These are phyloP conservation scores for Stephanodiscus minutulus DNA, from an alignment of 108 stramenopile species.

Conservation along the genomic window DNA sequence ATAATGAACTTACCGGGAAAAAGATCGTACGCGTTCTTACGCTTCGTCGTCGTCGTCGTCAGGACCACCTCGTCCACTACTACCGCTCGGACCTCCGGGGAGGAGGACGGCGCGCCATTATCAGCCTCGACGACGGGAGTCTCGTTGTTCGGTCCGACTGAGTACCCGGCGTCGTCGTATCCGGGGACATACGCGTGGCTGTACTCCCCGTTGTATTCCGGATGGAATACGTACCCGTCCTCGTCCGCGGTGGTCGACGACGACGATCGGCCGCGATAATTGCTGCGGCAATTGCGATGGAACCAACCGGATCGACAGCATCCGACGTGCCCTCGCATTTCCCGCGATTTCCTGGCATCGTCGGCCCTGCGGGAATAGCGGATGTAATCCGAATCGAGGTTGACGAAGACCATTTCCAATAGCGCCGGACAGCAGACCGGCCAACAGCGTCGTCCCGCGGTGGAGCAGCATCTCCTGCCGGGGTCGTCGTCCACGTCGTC, in stretches of 20 bases:
- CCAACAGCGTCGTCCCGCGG: too few species aligned
- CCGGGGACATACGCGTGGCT: slow-evolving; percentile 8
- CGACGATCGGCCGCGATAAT: background rate
- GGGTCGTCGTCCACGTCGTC: background rate
- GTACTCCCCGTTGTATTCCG: slow-evolving; percentile 22
- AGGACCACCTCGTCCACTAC: background rate
- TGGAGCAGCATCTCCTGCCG: too few species aligned
- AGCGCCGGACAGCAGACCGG: slow-evolving; percentile 17
- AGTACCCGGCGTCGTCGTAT: background rate
- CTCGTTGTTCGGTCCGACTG: background rate
- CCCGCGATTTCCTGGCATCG: slow-evolving; percentile 28
- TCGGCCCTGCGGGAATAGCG: slow-evolving; percentile 29
- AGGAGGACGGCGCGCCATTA: background rate
- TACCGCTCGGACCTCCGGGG: background rate
- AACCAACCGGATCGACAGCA: slow-evolving; percentile 28
- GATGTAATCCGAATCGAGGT: slow-evolving; percentile 22
- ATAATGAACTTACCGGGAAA: too few species aligned
- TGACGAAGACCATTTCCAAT: slow-evolving; percentile 28
- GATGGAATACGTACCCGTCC: slow-evolving; percentile 40
- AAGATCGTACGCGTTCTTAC: background rate
- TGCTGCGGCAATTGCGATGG: slow-evolving; percentile 31
- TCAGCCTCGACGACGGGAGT: background rate
- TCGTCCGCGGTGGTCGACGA: slow-evolving; percentile 21
- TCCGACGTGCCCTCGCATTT: slow-evolving; percentile 5
- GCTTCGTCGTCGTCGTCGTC: background rate